Evolutionary conservation across 1,139 yeast species (phyloP), one percentile per base, ranked within the genome.

Genomic region (Magnusiomyces magnusii): DNA sequence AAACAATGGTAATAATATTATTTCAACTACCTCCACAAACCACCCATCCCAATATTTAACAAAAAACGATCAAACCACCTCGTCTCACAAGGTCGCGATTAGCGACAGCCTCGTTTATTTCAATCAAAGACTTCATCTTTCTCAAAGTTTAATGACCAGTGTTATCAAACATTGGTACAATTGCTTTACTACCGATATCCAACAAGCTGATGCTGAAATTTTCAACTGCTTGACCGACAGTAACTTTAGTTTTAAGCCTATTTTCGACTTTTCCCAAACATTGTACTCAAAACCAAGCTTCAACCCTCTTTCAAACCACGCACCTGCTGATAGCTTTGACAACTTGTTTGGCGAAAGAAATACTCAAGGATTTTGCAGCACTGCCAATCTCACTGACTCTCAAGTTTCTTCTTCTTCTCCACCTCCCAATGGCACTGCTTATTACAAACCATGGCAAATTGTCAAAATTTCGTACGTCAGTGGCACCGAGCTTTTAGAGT

Each of bases 81-180:
- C 44, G 19, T 39, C 44, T 9, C 17, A 39, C 17, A 17, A 39
- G 21, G 53, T 50, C 3, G 39, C 31, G 13, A 31, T 50, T n/a
- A 28, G 53, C 17, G 53, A 50, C 41, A 50, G 31, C 27, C 24
- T 50, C 17, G 39, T 50, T 28, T 50, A 28, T 31, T 50, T 21
- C 25, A 50, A 50, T 19, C 24, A 34, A 15, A n/a, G 24, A 17
- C 21, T 50, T 31, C 53, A 50, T 31, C 27, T 50, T 10, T 28
- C 36, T 19, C 53, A 50, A 31, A 34, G 53, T 31, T 50, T 50
- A 31, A 50, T 50, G 39, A 31, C 53, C 7, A 50, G 53, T n/a
- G 39, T 50, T n/a, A 19, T 50, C 27, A 50, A 50, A 31, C 53
- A 50, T 28, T 50, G 53, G 53, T 50, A 50, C 53, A 27, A 50